These are phyloP conservation scores for Allantophomopsis cytisporea DNA, from an alignment of 2,329 filamentous ascomycete species.

Conservation along the genomic window DNA sequence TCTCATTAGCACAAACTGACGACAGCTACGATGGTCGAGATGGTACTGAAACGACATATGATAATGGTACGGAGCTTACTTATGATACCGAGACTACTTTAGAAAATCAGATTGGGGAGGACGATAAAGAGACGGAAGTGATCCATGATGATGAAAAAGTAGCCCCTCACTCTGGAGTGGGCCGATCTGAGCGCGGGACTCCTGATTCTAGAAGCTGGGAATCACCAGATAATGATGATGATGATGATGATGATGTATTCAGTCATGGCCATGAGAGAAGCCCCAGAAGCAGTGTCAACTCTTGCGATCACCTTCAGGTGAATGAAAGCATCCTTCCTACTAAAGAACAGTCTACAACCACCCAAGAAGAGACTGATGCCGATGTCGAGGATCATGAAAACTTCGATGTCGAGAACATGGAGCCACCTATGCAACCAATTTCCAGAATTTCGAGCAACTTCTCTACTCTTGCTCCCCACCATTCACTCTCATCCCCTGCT, in stretches of 20 bases:
- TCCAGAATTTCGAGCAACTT: conserved; percentile 3
- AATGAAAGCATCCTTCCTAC: conserved; percentile 6
- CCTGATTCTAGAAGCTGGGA: conserved; percentile 7
- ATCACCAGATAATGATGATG: conserved; percentile 9
- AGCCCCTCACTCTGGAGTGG: not conserved
- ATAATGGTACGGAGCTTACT: conserved; percentile 8
- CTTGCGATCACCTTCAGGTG: conserved; percentile 9
- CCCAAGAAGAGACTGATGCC: not conserved
- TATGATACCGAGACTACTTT: conserved; percentile 10
- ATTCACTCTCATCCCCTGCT: conserved; percentile 3
- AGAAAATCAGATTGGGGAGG: conserved; percentile 6
- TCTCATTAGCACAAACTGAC: conserved; percentile 18
- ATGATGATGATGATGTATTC: conserved; percentile 20
- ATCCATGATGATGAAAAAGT: conserved; percentile 6
- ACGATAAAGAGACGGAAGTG: conserved; percentile 8
- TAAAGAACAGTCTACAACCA: not conserved
- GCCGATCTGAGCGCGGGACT: conserved; percentile 7
- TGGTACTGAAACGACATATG: conserved; percentile 15
- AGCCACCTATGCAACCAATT: conserved; percentile 26
- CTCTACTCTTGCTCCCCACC: too few relatives aligned
- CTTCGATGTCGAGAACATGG: conserved; percentile 10
- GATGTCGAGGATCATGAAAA: conserved; percentile 8
- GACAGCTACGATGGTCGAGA: conserved; percentile 8
- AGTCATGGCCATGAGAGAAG: conserved; percentile 12
- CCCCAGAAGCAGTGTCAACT: conserved; percentile 13